A percentile compares a stretch with the other conserved stretches of the same genome.
phyloP scores from a whole-genome alignment of 1,284 basidiomycete species.

The Flammula alnicola region DNA sequence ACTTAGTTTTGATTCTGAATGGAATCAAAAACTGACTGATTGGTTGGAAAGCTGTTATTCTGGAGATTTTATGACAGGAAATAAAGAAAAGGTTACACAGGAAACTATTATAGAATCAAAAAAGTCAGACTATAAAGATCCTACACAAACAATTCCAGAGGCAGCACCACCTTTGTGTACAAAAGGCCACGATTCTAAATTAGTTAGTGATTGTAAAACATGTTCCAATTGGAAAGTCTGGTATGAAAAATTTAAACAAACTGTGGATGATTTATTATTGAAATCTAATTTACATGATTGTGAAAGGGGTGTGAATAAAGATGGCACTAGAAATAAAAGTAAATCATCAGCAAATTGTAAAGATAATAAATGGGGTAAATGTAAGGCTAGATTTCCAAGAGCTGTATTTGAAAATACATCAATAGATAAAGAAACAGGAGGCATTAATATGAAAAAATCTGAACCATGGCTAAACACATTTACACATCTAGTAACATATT shows the following conservation, averaged over 20 bases:
- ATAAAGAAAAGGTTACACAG: constrained; percentile 6
- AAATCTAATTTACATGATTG: neutral
- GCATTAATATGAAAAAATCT: constrained; percentile 19
- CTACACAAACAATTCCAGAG: constrained; percentile 3
- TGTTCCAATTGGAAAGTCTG: neutral
- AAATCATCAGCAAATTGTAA: constrained; percentile 1
- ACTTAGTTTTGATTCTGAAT: constrained; percentile 24
- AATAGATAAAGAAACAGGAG: constrained; percentile 19
- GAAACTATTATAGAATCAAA: neutral
- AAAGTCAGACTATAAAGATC: constrained; percentile 4
- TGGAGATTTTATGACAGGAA: constrained; percentile 17
- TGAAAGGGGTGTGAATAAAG: too few relatives aligned
- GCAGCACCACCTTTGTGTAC: neutral
- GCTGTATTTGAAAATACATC: constrained; percentile 10
- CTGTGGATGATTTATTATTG: neutral
- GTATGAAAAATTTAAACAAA: neutral
- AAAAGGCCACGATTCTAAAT: neutral
- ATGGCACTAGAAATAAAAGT: neutral
- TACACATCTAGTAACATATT: constrained; percentile 20
- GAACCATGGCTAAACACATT: constrained; percentile 27
- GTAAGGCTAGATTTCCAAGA: constrained; percentile 34
- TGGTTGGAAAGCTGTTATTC: constrained; percentile 9
- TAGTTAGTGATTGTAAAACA: neutral
- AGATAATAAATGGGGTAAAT: constrained; percentile 19
- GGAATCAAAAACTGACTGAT: constrained; percentile 23